A percentile compares a stretch with the other conserved stretches of the same genome.
These are phyloP conservation scores for Mycena leptocephala DNA, from an alignment of 768 basidiomycete genomes.

Conservation along the genomic window DNA sequence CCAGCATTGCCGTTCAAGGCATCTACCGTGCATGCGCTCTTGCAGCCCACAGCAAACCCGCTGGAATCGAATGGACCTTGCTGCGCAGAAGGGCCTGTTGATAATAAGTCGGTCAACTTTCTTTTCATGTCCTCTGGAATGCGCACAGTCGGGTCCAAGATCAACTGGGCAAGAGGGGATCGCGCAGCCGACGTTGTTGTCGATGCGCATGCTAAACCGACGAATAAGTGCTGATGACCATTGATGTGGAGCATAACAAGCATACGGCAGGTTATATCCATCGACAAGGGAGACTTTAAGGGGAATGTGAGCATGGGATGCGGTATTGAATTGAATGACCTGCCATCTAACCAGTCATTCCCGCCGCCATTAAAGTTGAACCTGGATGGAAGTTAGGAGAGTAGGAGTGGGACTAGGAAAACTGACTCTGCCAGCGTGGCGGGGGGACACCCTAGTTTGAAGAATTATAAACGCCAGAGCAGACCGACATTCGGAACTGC, in stretches of 20 bases:
- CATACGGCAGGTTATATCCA: conserved; percentile 9
- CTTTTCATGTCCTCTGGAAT: background rate
- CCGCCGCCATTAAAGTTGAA: background rate
- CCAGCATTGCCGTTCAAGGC: background rate
- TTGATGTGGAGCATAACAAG: too few relatives aligned
- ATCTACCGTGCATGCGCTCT: too few relatives aligned
- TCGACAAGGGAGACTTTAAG: conserved; percentile 1
- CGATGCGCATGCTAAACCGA: conserved; percentile 11
- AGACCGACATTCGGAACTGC: too few relatives aligned
- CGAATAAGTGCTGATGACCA: too few relatives aligned
- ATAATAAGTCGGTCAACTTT: background rate
- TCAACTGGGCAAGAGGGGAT: background rate
- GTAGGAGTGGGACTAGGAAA: too few relatives aligned
- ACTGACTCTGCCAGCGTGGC: too few relatives aligned
- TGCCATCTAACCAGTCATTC: too few relatives aligned
- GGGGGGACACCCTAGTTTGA: too few relatives aligned
- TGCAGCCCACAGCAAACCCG: background rate
- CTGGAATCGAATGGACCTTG: background rate
- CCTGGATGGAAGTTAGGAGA: conserved; percentile 29
- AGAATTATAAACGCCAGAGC: too few relatives aligned
- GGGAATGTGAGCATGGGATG: too few relatives aligned
- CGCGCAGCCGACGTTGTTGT: conserved; percentile 7
- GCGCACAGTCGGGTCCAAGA: background rate
- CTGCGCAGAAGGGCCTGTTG: background rate
- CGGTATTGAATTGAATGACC: too few relatives aligned